Evolutionary conservation across 2,329 filamentous ascomycete genomes (phyloP), one percentile per base, ranked within the genome.

Genomic region (Aureobasidium sp.): DNA sequence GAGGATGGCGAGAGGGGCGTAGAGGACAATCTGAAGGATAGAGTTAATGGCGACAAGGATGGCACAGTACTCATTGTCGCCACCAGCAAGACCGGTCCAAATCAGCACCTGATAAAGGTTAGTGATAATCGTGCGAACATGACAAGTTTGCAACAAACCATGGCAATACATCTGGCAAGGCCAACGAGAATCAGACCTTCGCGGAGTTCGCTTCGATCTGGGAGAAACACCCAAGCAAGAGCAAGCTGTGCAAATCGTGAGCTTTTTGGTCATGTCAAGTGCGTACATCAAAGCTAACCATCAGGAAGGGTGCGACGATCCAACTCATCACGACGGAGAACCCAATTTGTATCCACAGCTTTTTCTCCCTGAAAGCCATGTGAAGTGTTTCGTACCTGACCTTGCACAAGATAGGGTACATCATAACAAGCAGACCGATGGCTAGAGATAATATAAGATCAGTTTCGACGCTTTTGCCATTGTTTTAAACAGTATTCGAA

Each of bases 371-470:
- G 61, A 94, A 81, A 3, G 90, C 76, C 2, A 81, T 74, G 70
- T 90, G 88, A 10, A 95, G 74, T 0, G 83, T 82, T 71, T 95
- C 90, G 72, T 84, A 94, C 42, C 84, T 84, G 7, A 95, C 87
- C 71, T 94, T 94, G 79, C 89, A 95, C 0, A 95, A 77, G 62
- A 95, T 95, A 0, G 90, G 91, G 68, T 94, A 95, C 89, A 95
- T 95, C 90, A 95, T 95, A 43, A 95, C 85, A 1, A 95, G 79
- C 0, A 95, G 75, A 0, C 90, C 90, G 50, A 95, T 76, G 0
- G 90, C 89, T n/a, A n/a, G n/a, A n/a, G n/a, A n/a, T n/a, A n/a
- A n/a, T n/a, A n/a, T n/a, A n/a, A n/a, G n/a, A n/a, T n/a, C n/a
- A n/a, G n/a, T n/a, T n/a, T n/a, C n/a, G n/a, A n/a, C n/a, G n/a